phyloP scores from a whole-genome alignment of 768 basidiomycete genomes.

The Boletales sp. region DNA sequence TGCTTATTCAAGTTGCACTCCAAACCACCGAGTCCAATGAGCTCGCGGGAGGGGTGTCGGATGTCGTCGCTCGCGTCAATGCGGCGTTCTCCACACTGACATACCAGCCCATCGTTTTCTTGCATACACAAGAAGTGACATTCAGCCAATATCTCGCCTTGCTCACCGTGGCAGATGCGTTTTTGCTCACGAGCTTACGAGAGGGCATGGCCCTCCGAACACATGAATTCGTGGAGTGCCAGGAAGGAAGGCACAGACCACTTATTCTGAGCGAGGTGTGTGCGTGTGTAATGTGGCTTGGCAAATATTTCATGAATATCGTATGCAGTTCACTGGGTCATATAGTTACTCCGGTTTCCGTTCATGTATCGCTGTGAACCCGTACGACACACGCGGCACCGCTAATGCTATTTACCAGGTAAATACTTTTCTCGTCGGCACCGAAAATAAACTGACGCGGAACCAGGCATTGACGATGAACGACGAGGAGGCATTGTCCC shows the following conservation, averaged over 20 bases:
- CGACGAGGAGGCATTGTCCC: conserved; percentile 63
- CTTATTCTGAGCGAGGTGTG: conserved; percentile 76
- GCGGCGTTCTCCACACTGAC: conserved; percentile 80
- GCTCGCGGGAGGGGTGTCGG: conserved; percentile 66
- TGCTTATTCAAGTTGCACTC: conserved; percentile 84
- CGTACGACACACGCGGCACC: conserved; percentile 82
- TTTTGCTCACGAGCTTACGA: conserved; percentile 77
- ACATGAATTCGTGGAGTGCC: conserved; percentile 85
- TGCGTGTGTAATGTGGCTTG: neutral
- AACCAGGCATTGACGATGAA: conserved; percentile 67
- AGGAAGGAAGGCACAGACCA: conserved; percentile 62
- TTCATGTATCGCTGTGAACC: conserved; percentile 82
- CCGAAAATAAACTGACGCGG: neutral
- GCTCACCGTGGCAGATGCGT: conserved; percentile 79
- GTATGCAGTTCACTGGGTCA: conserved; percentile 70
- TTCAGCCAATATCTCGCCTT: conserved; percentile 85
- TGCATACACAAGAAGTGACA: conserved; percentile 80
- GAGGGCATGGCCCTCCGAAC: conserved; percentile 85
- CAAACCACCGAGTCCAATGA: conserved; percentile 80
- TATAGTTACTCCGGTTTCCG: conserved; percentile 87
- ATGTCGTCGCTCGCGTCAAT: conserved; percentile 74
- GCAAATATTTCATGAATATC: neutral
- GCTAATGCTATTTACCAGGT: conserved; percentile 69
- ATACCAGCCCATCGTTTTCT: conserved; percentile 83
- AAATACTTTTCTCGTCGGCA: neutral